Percentiles rank a stretch among this genome's conserved stretches.
phyloP scores from a whole-genome alignment of 768 basidiomycete species.

The Russula virescens region DNA sequence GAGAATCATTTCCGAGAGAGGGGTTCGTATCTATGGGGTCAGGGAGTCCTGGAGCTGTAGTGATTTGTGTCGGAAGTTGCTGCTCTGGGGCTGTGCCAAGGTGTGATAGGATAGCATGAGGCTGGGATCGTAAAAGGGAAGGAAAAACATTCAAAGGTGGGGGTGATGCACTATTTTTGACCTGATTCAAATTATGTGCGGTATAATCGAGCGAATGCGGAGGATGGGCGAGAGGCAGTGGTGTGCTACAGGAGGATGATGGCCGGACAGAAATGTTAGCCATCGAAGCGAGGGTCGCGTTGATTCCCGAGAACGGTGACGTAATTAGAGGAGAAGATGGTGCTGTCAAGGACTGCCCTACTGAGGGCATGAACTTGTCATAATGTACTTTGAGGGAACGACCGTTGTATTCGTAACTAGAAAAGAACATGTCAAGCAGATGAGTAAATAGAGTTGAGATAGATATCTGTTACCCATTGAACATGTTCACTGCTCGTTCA shows the following conservation, averaged over 20 bases:
- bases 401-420: constrained; percentile 84
- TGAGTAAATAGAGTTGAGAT: not conserved
- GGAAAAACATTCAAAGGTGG: constrained; percentile 5
- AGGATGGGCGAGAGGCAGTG: not conserved
- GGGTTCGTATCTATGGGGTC: not conserved
- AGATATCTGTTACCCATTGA: constrained; percentile 69
- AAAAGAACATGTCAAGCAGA: constrained; percentile 1
- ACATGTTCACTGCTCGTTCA: constrained; percentile 76
- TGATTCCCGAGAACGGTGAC: constrained; percentile 5
- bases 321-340: constrained; percentile 20
- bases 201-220: constrained; percentile 9
- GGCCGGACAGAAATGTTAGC: constrained; percentile 8
- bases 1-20: constrained; percentile 1
- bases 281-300: not conserved
- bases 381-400: constrained; percentile 84
- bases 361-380: constrained; percentile 65
- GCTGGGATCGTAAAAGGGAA: constrained; percentile 12
- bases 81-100: not conserved
- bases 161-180: constrained; percentile 1
- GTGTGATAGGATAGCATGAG: constrained; percentile 2
- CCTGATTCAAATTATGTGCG: not conserved
- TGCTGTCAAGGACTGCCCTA: constrained; percentile 18
- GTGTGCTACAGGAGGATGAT: constrained; percentile 7
- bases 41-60: not conserved
- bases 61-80: constrained; percentile 7